A percentile compares a stretch with the other conserved stretches of the same genome.
Evolutionary conservation across 2,329 filamentous ascomycete genomes (phyloP).

Genomic region (Triangularia setosa): DNA sequence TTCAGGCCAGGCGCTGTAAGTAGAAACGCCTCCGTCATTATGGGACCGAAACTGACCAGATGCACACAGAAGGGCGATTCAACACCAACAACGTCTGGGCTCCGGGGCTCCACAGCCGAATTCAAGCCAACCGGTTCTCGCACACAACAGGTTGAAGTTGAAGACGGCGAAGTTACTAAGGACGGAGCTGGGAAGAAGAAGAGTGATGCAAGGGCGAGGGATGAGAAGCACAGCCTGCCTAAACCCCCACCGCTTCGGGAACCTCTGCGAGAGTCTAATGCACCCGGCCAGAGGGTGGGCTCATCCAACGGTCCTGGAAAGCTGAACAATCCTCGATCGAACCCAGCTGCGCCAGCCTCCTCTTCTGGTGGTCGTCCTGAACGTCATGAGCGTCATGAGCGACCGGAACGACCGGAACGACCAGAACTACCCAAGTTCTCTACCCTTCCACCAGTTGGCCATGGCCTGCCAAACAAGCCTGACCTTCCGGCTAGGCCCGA

Average conservation of each 20-base stretch:
- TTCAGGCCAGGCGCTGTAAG: constrained; percentile 65
- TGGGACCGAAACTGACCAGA: constrained; percentile 29
- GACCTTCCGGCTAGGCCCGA: constrained; percentile 26
- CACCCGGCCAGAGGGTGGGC: constrained; percentile 11
- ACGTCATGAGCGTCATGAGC: background rate
- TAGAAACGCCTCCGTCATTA: constrained; percentile 4
- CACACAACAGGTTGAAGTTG: constrained; percentile 48
- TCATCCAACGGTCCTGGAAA: constrained; percentile 21
- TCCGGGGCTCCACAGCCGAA: constrained; percentile 58
- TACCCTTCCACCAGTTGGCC: constrained; percentile 31
- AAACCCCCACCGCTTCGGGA: constrained; percentile 24
- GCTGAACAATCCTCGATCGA: constrained; percentile 29
- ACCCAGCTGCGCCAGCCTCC: constrained; percentile 12
- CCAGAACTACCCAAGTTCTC: constrained; percentile 35
- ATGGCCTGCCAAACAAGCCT: constrained; percentile 31
- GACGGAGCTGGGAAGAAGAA: constrained; percentile 40
- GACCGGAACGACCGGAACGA: constrained; percentile 29
- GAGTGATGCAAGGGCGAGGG: constrained; percentile 25
- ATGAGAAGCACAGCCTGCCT: constrained; percentile 11
- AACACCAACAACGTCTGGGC: constrained; percentile 34
- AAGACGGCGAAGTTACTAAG: constrained; percentile 68
- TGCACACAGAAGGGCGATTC: constrained; percentile 38
- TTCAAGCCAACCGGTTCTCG: constrained; percentile 50
- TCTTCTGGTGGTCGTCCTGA: constrained; percentile 29
- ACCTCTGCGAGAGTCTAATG: constrained; percentile 20